Evolutionary conservation across 768 basidiomycete genomes (phyloP).

Genomic region (Tylopilus plumbeoviolaceoides): DNA sequence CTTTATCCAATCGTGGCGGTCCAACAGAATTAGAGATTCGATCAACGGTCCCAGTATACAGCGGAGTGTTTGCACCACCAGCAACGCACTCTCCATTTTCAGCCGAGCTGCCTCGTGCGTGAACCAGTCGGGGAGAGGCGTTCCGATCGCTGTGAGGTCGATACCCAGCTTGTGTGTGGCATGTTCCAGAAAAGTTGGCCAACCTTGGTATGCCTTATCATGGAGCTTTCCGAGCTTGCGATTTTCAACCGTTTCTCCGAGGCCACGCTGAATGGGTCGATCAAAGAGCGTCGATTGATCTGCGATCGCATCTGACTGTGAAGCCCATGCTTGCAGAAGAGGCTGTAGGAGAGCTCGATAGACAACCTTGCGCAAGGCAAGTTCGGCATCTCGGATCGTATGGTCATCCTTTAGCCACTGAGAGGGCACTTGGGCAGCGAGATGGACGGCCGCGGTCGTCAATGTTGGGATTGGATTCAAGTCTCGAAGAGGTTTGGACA

Average conservation of each 20-base stretch:
- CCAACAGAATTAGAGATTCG: conserved; percentile 61
- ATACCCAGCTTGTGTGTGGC: conserved; percentile 28
- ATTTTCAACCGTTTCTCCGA: conserved; percentile 39
- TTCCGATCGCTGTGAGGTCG: conserved; percentile 8
- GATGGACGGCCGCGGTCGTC: conserved; percentile 48
- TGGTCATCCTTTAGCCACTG: conserved; percentile 49
- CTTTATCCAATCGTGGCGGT: conserved; percentile 56
- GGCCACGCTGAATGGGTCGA: conserved; percentile 20
- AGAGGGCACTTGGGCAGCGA: conserved; percentile 67
- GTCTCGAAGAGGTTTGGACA: conserved; percentile 33
- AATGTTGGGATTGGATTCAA: conserved; percentile 20
- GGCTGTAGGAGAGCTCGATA: conserved; percentile 64
- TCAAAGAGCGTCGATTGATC: not conserved
- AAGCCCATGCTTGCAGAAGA: conserved; percentile 13
- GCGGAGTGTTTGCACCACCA: conserved; percentile 59
- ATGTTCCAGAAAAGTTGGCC: conserved; percentile 44
- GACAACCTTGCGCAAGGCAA: conserved; percentile 63
- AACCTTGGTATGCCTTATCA: conserved; percentile 45
- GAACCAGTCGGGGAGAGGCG: conserved; percentile 20
- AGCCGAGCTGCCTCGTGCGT: conserved; percentile 19
- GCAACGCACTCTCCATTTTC: conserved; percentile 41
- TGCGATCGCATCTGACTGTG: not conserved
- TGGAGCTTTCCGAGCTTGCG: conserved; percentile 50
- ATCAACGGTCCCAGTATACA: conserved; percentile 67
- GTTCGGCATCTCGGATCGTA: conserved; percentile 34